Conservation (phyloP, 768 basidiomycete species). For the Lactifluus subvellereus region DNA sequence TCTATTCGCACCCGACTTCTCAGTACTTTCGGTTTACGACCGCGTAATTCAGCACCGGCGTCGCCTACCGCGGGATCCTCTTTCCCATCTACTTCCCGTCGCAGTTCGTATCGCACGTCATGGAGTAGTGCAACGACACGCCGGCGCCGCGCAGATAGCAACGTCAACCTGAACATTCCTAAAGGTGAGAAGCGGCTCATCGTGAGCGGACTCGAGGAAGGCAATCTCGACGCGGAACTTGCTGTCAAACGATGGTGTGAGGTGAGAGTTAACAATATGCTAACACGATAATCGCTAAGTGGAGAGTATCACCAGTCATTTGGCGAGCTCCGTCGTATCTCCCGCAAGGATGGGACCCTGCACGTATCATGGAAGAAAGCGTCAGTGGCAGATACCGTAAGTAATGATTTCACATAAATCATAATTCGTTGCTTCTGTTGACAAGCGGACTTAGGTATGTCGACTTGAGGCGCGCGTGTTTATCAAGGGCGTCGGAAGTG, state of each 20-base stretch:
- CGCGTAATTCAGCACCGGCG: conserved; percentile 10
- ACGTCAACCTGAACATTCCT: not conserved
- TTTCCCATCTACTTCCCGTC: not conserved
- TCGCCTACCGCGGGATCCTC: conserved; percentile 4
- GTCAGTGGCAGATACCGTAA: conserved; percentile 23
- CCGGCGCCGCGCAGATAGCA: conserved; percentile 12
- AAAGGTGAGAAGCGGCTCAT: conserved; percentile 20
- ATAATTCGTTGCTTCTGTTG: not conserved
- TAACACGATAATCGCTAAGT: not conserved
- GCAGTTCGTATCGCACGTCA: conserved; percentile 10
- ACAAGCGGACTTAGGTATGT: conserved; percentile 24
- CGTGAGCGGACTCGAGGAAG: conserved; percentile 21
- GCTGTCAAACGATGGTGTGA: conserved; percentile 25
- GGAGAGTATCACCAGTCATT: conserved; percentile 11
- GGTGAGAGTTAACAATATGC: conserved; percentile 4
- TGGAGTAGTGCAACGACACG: conserved; percentile 19
- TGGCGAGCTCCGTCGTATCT: conserved; percentile 22
- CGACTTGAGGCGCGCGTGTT: conserved; percentile 24
- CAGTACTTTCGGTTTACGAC: conserved; percentile 20
- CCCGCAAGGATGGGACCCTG: conserved; percentile 19
- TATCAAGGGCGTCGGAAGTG: conserved; percentile 23
- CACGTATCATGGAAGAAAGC: conserved; percentile 24
- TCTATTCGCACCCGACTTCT: conserved; percentile 24
- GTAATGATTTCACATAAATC: not conserved
- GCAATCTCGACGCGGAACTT: conserved; percentile 20